Percentiles rank a stretch among this genome's conserved stretches.
Conservation (phyloP, 2,329 filamentous ascomycete genomes). For the Lachnellula hyalina region DNA sequence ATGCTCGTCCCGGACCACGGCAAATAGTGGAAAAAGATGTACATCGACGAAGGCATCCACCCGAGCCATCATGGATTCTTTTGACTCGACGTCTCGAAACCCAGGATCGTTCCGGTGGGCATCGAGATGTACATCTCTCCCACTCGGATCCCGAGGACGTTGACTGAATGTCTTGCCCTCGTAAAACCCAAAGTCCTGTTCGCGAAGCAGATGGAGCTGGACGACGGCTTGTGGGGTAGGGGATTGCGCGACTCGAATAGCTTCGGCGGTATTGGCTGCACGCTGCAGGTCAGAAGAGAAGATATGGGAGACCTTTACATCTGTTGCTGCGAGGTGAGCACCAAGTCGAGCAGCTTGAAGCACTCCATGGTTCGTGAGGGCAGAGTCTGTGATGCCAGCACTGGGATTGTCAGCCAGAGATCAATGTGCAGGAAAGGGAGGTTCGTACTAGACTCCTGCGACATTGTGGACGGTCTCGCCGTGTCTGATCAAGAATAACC, state of each 20-base stretch:
- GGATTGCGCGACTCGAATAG: conserved; percentile 53
- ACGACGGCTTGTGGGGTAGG: conserved; percentile 11
- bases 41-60: conserved; percentile 61
- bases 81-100: conserved; percentile 59
- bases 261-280: conserved; percentile 65
- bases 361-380: conserved; percentile 74
- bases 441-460: conserved; percentile 63
- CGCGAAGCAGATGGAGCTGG: conserved; percentile 48
- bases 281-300: conserved; percentile 76
- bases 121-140: conserved; percentile 36
- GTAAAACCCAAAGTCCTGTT: conserved; percentile 68
- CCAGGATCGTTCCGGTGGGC: conserved; percentile 36
- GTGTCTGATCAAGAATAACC: conserved; percentile 75
- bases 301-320: conserved; percentile 60
- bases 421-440: conserved; percentile 8
- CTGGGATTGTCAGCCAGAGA: conserved; percentile 36
- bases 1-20: conserved; percentile 28
- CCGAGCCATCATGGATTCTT: conserved; percentile 59
- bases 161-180: conserved; percentile 58
- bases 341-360: conserved; percentile 72
- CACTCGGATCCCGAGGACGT: conserved; percentile 30
- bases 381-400: conserved; percentile 75
- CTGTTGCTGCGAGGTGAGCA: conserved; percentile 56
- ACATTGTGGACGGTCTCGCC: conserved; percentile 90
- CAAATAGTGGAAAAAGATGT: conserved; percentile 52